Conservation (phyloP, 805 yeast species). For the Candida ortonii region DNA sequence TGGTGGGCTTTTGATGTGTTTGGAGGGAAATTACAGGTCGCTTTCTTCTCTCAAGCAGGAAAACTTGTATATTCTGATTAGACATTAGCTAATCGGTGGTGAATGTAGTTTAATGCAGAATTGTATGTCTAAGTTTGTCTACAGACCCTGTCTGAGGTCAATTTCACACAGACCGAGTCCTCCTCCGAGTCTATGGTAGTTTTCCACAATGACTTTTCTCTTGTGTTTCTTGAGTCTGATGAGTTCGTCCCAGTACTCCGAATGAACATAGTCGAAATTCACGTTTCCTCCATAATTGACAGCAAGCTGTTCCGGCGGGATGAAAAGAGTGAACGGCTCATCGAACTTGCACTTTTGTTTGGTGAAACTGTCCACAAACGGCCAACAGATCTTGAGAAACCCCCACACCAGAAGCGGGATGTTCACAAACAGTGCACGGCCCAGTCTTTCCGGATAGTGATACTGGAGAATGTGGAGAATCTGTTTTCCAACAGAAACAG, state of each 20-base stretch:
- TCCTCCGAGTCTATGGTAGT: slow-evolving; percentile 72
- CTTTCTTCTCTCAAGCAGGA: slow-evolving; percentile 90
- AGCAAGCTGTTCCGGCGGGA: slow-evolving; percentile 78
- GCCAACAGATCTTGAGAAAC: slow-evolving; percentile 86
- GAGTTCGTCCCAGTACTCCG: slow-evolving; percentile 77
- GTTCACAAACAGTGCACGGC: slow-evolving; percentile 85
- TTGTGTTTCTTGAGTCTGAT: slow-evolving; percentile 55
- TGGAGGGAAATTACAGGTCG: slow-evolving; percentile 92
- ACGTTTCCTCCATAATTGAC: slow-evolving; percentile 79
- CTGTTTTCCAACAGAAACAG: slow-evolving; percentile 82
- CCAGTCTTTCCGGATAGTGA: slow-evolving; percentile 95
- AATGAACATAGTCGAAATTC: slow-evolving; percentile 81
- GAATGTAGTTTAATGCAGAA: slow-evolving; percentile 8
- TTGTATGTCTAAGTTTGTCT: slow-evolving; percentile 4
- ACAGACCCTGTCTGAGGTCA: slow-evolving; percentile 57
- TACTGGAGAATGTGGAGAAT: slow-evolving; percentile 90
- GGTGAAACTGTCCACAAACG: slow-evolving; percentile 94
- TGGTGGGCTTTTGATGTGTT: slow-evolving; percentile 90
- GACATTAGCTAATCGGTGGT: slow-evolving; percentile 39
- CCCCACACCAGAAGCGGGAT: slow-evolving; percentile 96
- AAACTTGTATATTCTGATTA: slow-evolving; percentile 83
- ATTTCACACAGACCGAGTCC: slow-evolving; percentile 76
- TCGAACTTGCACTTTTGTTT: slow-evolving; percentile 90
- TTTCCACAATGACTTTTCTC: slow-evolving; percentile 54
- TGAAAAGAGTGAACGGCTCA: slow-evolving; percentile 82